Evolutionary conservation across 768 basidiomycete species (phyloP), one percentile per base, ranked within the genome.

Genomic region (Stropharia rugosoannulata): DNA sequence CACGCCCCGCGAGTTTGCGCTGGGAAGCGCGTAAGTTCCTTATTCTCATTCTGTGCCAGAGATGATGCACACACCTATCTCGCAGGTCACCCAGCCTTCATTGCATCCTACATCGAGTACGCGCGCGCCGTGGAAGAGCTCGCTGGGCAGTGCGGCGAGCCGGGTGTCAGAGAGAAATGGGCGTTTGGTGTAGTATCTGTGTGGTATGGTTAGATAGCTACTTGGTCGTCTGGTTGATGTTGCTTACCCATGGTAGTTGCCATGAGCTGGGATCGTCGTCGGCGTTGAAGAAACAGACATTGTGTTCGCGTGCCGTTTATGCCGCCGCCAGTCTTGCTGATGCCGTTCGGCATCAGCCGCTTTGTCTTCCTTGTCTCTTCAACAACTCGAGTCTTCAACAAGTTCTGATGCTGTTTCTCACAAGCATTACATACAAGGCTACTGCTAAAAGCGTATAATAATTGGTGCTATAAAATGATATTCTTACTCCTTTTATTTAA

Each of bases 21-120:
- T 91, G 57, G 15, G 49, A 45, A n/a, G 40, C 29, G 6, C 51
- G 5, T 42, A 12, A 10, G 37, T 7, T 10, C 27, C 3, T 15
- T 8, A n/a, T 5, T 2, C 11, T 8, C 5, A 9, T 15, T 7
- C 12, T 40, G 15, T 7, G 16, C 13, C 40, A 10, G 29, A 6
- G 3, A 22, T 2, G 9, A 12, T 6, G 11, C 32, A 25, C 75
- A 46, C 59, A 87, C 93, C 93, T n/a, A 95, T 84, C 67, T 95
- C 90, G 65, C 88, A 88, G 1, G 90, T 87, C 36, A 95, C 85
- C 79, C 81, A 83, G 7, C 93, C 93, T 64, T 91, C 86, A 67
- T 95, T 96, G 66, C 90, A 92, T 0, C 93, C 93, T 0, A 95
- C 72, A 69, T 96, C 93, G 10, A 96, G 77, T 2, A 95, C 86